Conservation (phyloP, 1,284 basidiomycete species). For the Fistulinella staudtii region DNA sequence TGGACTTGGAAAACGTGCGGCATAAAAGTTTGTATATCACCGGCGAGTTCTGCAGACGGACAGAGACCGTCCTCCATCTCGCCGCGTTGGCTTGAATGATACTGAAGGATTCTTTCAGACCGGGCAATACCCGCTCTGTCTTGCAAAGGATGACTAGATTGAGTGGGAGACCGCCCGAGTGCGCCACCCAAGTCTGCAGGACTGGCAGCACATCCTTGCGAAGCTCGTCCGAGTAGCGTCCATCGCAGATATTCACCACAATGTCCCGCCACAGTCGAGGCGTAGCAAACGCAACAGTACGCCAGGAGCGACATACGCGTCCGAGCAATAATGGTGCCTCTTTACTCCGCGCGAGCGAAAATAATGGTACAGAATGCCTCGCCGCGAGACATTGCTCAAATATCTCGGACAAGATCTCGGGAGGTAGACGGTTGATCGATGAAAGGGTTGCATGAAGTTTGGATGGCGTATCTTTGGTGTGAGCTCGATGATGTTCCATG, state of each 20-base stretch:
- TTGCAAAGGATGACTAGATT: slow-evolving; percentile 18
- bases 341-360: slow-evolving; percentile 4
- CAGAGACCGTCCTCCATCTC: slow-evolving; percentile 22
- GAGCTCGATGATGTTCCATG: slow-evolving; percentile 10
- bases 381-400: slow-evolving; percentile 22
- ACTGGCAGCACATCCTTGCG: slow-evolving; percentile 18
- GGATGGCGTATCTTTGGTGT: slow-evolving; percentile 9
- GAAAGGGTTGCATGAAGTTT: slow-evolving; percentile 16
- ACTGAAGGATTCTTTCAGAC: slow-evolving; percentile 20
- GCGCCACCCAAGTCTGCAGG: slow-evolving; percentile 21
- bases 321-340: slow-evolving; percentile 23
- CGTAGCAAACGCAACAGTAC: slow-evolving; percentile 15
- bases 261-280: slow-evolving; percentile 23
- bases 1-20: slow-evolving; percentile 12
- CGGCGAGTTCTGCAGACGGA: slow-evolving; percentile 21
- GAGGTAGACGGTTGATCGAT: slow-evolving; percentile 26
- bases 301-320: slow-evolving; percentile 24
- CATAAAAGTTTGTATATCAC: slow-evolving; percentile 12
- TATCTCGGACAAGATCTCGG: slow-evolving; percentile 26
- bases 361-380: background rate
- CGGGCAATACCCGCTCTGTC: slow-evolving; percentile 23
- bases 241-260: slow-evolving; percentile 21
- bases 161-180: slow-evolving; percentile 24
- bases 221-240: slow-evolving; percentile 21
- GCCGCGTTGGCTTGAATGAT: slow-evolving; percentile 12